Evolutionary conservation across 139 green algal species (phyloP).

Genomic region (Yamagishiella unicocca): DNA sequence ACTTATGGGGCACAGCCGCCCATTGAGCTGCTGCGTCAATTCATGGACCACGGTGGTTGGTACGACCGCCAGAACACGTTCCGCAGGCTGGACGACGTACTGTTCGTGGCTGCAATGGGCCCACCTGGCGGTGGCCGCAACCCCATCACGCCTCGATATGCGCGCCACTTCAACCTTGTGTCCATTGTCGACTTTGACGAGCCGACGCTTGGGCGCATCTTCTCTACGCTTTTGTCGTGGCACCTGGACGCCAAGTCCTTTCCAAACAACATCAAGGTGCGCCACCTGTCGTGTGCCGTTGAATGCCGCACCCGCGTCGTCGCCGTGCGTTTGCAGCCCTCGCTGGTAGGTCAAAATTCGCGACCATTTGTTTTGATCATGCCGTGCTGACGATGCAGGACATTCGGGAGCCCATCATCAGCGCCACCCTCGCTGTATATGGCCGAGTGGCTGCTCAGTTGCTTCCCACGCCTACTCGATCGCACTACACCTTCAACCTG

Average conservation of each 20-base stretch:
- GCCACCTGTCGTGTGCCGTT: no score
- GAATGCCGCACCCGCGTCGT: no score
- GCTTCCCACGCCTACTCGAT: constrained; percentile 84
- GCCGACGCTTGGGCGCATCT: constrained; percentile 74
- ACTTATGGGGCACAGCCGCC: constrained; percentile 65
- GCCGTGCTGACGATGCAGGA: no score
- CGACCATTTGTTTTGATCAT: no score
- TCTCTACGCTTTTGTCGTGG: constrained; percentile 79
- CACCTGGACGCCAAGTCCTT: constrained; percentile 65
- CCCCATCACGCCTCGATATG: constrained; percentile 63
- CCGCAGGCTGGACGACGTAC: constrained; percentile 74
- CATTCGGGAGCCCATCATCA: constrained; percentile 55
- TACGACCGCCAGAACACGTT: constrained; percentile 72
- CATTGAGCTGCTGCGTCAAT: constrained; percentile 81
- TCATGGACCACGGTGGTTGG: constrained; percentile 83
- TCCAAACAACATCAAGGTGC: constrained; percentile 48
- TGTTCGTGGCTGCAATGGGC: constrained; percentile 83
- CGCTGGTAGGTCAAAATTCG: no score
- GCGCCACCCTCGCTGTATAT: constrained; percentile 69
- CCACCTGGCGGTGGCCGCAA: constrained; percentile 77
- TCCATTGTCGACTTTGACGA: constrained; percentile 69
- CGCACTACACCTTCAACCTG: constrained; percentile 94
- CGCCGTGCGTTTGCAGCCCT: no score
- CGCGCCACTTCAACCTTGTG: constrained; percentile 79
- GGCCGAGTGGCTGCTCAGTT: constrained; percentile 60